phyloP scores from a whole-genome alignment of 139 green algal species.

The Chlorella sp. region DNA sequence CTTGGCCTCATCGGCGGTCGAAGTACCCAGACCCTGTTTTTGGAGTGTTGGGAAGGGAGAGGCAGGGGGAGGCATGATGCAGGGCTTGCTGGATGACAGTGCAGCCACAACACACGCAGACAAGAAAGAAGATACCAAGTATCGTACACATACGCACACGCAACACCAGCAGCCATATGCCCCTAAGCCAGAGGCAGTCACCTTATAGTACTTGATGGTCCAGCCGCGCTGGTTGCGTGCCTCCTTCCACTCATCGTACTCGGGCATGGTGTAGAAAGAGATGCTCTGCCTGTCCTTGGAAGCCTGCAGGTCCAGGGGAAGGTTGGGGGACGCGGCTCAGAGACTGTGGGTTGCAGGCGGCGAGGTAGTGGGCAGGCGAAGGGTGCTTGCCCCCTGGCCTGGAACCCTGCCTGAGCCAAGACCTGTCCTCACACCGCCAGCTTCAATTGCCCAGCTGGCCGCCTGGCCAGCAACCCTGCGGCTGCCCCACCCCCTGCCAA shows the following conservation, averaged over 20 bases:
- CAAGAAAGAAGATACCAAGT: no score
- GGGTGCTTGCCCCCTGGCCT: not conserved
- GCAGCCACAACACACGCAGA: no score
- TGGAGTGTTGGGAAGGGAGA: not conserved
- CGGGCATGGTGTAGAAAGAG: conserved; percentile 98
- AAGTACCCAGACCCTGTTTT: conserved; percentile 92
- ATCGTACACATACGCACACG: no score
- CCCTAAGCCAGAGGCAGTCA: not conserved
- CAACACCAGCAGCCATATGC: not conserved
- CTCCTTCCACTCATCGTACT: conserved; percentile 98
- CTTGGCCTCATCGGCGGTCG: conserved; percentile 91
- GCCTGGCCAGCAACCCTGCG: not conserved
- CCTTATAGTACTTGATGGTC: conserved; percentile 99
- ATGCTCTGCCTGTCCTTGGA: conserved; percentile 81
- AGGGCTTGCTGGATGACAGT: not conserved
- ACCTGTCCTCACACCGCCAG: no score
- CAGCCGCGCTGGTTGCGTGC: conserved; percentile 71
- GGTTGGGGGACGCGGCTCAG: not conserved
- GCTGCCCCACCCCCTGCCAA: not conserved
- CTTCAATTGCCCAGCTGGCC: not conserved
- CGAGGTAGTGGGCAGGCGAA: not conserved
- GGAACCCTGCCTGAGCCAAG: no score
- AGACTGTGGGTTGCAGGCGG: not conserved
- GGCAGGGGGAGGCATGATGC: not conserved
- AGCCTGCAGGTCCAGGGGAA: conserved; percentile 60